phyloP scores from a whole-genome alignment of 2,329 filamentous ascomycete species.

The Teratosphaeria destructans region DNA sequence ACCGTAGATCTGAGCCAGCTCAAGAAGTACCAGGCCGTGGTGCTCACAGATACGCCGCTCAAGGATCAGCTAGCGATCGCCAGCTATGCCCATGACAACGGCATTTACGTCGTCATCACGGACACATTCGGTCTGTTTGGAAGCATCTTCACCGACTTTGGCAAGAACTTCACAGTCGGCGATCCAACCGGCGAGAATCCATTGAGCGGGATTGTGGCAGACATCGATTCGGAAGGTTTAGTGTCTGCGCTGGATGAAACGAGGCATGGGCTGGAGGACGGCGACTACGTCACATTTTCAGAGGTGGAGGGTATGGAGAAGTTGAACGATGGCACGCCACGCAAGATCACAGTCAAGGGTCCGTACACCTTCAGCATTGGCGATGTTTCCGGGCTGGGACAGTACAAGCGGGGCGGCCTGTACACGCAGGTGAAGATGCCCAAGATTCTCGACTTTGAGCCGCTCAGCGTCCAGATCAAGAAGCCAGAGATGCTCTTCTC shows the following conservation, averaged over 20 bases:
- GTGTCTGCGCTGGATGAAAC: slow-evolving; percentile 93
- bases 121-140: slow-evolving; percentile 93
- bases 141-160: slow-evolving; percentile 94
- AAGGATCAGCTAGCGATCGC: slow-evolving; percentile 73
- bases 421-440: slow-evolving; percentile 99
- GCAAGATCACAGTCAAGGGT: slow-evolving; percentile 84
- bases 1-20: slow-evolving; percentile 68
- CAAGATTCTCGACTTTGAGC: slow-evolving; percentile 81
- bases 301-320: slow-evolving; percentile 88
- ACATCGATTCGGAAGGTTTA: slow-evolving; percentile 77
- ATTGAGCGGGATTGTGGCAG: slow-evolving; percentile 77
- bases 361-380: slow-evolving; percentile 97
- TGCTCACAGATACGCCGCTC: slow-evolving; percentile 75
- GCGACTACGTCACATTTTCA: slow-evolving; percentile 89
- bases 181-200: slow-evolving; percentile 87
- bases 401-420: slow-evolving; percentile 79
- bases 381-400: slow-evolving; percentile 75
- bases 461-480: slow-evolving; percentile 65
- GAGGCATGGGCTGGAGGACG: slow-evolving; percentile 88
- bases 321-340: slow-evolving; percentile 71
- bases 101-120: slow-evolving; percentile 77
- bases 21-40: slow-evolving; percentile 85
- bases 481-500: slow-evolving; percentile 84
- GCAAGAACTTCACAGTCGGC: slow-evolving; percentile 80
- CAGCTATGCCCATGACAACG: slow-evolving; percentile 89